phyloP scores from a whole-genome alignment of 176 grass and related monocot species.

The Metroxylon sagu region DNA sequence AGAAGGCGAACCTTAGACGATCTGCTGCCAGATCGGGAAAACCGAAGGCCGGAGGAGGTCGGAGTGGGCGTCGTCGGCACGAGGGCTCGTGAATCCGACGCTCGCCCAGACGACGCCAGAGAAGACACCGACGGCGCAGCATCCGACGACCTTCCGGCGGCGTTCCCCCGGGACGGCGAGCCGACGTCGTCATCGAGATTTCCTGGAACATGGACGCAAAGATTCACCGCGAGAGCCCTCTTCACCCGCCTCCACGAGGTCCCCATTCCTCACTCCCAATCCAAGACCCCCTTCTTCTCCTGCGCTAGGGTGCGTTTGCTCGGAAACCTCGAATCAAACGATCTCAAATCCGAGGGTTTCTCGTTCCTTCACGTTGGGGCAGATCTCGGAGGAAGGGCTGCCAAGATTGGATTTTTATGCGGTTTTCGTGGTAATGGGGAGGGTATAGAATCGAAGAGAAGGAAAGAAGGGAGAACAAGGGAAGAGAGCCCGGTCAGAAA shows the following conservation, averaged over 20 bases:
- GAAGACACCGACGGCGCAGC: not conserved
- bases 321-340: not conserved
- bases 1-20: slow-evolving; percentile 9
- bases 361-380: too few relatives aligned
- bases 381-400: too few relatives aligned
- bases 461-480: too few relatives aligned
- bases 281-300: too few relatives aligned
- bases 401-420: too few relatives aligned
- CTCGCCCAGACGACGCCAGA: not conserved
- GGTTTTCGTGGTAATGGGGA: too few relatives aligned
- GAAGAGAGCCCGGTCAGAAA: too few relatives aligned
- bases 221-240: not conserved
- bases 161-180: not conserved
- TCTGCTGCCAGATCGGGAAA: slow-evolving; percentile 11
- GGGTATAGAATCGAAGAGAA: too few relatives aligned
- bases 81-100: too few relatives aligned
- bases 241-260: not conserved
- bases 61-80: not conserved
- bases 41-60: slow-evolving; percentile 1
- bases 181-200: not conserved
- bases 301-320: not conserved
- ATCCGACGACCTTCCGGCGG: not conserved
- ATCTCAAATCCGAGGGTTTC: too few relatives aligned
- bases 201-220: not conserved
- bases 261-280: not conserved